Evolutionary conservation across 2,329 filamentous ascomycete genomes (phyloP), one percentile per base, ranked within the genome.

Genomic region (Arthrobotrys pseudoclavata): DNA sequence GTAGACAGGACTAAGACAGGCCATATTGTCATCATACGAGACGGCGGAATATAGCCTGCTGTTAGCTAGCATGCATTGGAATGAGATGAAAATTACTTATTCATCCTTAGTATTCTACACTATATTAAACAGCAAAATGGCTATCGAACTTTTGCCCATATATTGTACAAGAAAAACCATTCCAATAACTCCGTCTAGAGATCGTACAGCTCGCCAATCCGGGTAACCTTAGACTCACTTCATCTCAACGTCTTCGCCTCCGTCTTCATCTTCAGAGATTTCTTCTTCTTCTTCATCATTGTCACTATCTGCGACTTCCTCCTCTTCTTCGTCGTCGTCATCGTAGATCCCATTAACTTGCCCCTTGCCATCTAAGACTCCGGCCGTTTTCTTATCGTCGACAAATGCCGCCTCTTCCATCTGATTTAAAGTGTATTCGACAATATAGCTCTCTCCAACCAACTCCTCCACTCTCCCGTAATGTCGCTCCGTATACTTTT

Each of bases 401-500:
- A 78, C 69, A 55, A 72, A 79, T 6, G 71, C 70, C 6, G 70
- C 85, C 42, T 79, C 79, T 70, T 84, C 84, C 79, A 69, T 85
- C 15, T 77, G 74, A 60, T 77, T 77, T 13, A 77, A 31, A 79
- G 95, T 96, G 87, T 96, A 98, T 84, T 97, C 93, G 47, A 98
- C 89, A 81, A 99, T 85, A 84, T 94, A 98, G 82, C 94, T 97
- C 86, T 98, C 96, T 83, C 98, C 95, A 47, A 94, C 89, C 81
- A 97, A 85, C 82, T 97, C 95, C 83, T 97, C 94, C 81, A 96
- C 88, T 68, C 95, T 88, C 84, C 91, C 91, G 84, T 97, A 97
- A 84, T 99, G 96, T 80, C 94, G 88, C 84, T 98, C 94, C 0
- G 94, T 97, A 83, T 99, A 98, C 15, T 91, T 92, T 81, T 89